phyloP scores from a whole-genome alignment of 1,284 basidiomycete genomes.

The Apiotrichum gracile region DNA sequence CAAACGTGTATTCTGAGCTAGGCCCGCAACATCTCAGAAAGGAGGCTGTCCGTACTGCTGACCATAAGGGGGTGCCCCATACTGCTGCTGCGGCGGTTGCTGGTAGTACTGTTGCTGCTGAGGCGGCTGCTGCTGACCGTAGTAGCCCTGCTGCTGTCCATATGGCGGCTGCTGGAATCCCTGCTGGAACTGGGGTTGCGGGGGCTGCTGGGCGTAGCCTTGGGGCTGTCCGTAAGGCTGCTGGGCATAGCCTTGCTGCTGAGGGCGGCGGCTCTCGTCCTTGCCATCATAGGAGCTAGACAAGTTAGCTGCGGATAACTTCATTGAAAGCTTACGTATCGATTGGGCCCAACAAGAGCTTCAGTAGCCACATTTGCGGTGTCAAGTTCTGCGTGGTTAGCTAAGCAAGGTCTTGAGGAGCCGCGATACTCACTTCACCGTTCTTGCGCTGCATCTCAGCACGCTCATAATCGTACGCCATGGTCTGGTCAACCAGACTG shows the following conservation, averaged over 20 bases:
- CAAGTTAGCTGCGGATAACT: not conserved
- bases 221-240: not conserved
- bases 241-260: not conserved
- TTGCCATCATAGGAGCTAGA: constrained; percentile 5
- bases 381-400: not conserved
- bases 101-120: not conserved
- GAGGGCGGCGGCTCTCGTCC: constrained; percentile 3
- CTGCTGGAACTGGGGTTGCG: not conserved
- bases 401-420: not conserved
- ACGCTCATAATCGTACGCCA: constrained; percentile 15
- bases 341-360: constrained; percentile 14
- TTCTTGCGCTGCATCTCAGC: constrained; percentile 3
- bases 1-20: no score
- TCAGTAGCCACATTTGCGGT: constrained; percentile 17
- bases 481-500: constrained; percentile 9
- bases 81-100: not conserved
- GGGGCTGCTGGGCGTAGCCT: not conserved
- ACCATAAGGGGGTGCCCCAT: no score
- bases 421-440: not conserved
- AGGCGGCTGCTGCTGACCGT: not conserved
- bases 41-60: not conserved
- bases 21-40: no score
- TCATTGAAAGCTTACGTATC: constrained; percentile 4
- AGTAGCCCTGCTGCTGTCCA: not conserved
- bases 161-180: not conserved